Evolutionary conservation across 1,139 yeast species (phyloP).

Genomic region (Suhomyces coccinellae): DNA sequence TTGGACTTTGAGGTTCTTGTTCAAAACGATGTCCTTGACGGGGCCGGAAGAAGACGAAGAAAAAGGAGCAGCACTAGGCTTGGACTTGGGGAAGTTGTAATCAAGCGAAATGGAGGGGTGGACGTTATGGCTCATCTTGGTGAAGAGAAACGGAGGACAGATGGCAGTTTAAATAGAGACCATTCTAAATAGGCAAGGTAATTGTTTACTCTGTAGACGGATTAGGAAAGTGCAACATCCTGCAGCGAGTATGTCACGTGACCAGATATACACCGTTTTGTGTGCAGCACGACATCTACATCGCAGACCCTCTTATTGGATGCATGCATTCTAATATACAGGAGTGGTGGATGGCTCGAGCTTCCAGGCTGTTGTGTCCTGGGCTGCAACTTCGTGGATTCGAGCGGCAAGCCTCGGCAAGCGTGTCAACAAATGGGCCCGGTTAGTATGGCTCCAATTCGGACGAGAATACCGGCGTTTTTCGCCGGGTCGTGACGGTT

Average conservation of each 20-base stretch:
- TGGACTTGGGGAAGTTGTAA: conserved; percentile 24
- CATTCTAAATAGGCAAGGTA: conserved; percentile 6
- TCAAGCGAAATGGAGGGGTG: conserved; percentile 21
- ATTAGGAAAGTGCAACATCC: conserved; percentile 7
- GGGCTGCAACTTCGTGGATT: too few species aligned
- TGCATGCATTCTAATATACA: conserved; percentile 8
- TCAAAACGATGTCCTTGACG: conserved; percentile 24
- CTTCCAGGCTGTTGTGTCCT: too few species aligned
- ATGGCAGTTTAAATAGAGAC: conserved; percentile 3
- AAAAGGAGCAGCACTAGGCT: neutral
- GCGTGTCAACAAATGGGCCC: too few species aligned
- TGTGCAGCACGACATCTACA: neutral
- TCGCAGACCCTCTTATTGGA: conserved; percentile 4
- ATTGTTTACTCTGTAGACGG: conserved; percentile 10
- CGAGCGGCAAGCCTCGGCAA: too few species aligned
- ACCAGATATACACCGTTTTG: neutral
- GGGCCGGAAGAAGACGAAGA: neutral
- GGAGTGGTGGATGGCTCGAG: neutral
- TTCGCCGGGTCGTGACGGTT: neutral
- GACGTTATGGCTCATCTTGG: conserved; percentile 13
- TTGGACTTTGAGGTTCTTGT: conserved; percentile 27
- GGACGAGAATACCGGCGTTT: neutral
- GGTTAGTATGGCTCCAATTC: too few species aligned
- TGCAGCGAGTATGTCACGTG: neutral
- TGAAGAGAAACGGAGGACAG: neutral